phyloP scores from a whole-genome alignment of 495 filamentous ascomycete species.

The Saxispiralis lemnorum region DNA sequence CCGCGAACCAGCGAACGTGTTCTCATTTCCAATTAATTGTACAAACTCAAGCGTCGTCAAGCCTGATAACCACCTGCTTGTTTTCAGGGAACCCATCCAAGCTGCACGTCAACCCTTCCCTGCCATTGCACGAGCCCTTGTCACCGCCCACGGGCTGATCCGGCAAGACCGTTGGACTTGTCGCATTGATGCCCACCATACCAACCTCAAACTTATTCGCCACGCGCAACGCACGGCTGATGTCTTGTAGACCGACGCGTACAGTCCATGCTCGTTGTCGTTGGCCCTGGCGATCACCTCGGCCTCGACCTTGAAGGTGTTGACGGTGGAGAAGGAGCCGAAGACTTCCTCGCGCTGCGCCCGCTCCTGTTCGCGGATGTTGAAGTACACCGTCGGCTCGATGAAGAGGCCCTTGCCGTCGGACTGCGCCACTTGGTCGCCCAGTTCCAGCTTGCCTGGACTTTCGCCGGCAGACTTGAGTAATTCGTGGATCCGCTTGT shows the following conservation, averaged over 20 bases:
- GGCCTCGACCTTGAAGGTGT: conserved; percentile 20
- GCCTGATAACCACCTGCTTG: conserved; percentile 18
- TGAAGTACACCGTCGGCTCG: conserved; percentile 18
- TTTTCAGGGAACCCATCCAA: conserved; percentile 19
- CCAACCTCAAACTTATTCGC: conserved; percentile 31
- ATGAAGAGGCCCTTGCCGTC: conserved; percentile 20
- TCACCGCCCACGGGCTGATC: conserved; percentile 24
- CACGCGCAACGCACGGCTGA: conserved; percentile 32
- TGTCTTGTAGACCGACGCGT: conserved; percentile 34
- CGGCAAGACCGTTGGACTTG: conserved; percentile 8
- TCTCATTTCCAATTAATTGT: no score
- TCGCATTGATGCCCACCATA: conserved; percentile 29
- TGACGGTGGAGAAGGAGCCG: conserved; percentile 19
- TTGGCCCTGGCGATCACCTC: conserved; percentile 21
- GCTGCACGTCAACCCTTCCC: conserved; percentile 17
- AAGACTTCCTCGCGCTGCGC: conserved; percentile 21
- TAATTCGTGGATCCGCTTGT: conserved; percentile 10
- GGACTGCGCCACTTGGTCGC: conserved; percentile 16
- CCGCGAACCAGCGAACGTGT: no score
- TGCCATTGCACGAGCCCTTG: conserved; percentile 16
- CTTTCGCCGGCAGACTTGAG: conserved; percentile 29
- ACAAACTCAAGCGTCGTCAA: background rate
- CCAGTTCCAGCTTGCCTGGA: conserved; percentile 20
- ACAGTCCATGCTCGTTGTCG: conserved; percentile 21
- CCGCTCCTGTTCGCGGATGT: conserved; percentile 6